These are phyloP conservation scores for Brachypodium distachyon DNA, from an alignment of 202 grass and related monocot species.

Conservation along the genomic window DNA sequence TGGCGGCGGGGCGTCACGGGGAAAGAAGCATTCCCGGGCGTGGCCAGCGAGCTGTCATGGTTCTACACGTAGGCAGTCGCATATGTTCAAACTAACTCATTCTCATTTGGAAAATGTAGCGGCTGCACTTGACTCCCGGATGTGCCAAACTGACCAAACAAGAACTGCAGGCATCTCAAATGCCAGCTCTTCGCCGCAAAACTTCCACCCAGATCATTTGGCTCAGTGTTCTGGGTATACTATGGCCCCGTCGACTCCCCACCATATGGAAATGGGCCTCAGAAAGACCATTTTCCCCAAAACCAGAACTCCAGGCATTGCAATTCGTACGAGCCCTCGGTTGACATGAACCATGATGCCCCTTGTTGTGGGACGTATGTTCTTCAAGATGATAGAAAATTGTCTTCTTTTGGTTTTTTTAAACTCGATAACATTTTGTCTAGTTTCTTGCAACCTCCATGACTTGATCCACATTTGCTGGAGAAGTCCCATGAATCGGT, in stretches of 20 bases:
- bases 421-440: not conserved
- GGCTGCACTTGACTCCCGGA: slow-evolving; percentile 10
- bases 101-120: slow-evolving; percentile 22
- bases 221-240: slow-evolving; percentile 14
- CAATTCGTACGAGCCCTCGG: slow-evolving; percentile 1
- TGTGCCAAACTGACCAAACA: slow-evolving; percentile 26
- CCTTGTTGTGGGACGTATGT: slow-evolving; percentile 1
- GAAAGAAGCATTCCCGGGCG: slow-evolving; percentile 54
- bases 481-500: not conserved
- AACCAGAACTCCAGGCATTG: not conserved
- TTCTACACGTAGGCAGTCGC: slow-evolving; percentile 47
- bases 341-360: slow-evolving; percentile 36
- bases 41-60: slow-evolving; percentile 61
- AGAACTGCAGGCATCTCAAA: slow-evolving; percentile 12
- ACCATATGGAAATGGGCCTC: not conserved
- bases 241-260: not conserved
- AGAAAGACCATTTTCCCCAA: slow-evolving; percentile 1
- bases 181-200: slow-evolving; percentile 3
- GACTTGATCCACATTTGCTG: slow-evolving; percentile 1
- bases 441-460: not conserved
- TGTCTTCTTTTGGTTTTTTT: no score
- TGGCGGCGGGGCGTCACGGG: slow-evolving; percentile 11
- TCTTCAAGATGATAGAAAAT: no score
- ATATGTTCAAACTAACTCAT: slow-evolving; percentile 13
- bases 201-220: not conserved